Base-by-base conservation (phyloP, 768 basidiomycete genomes). In the Tylopilus plumbeoviolaceoides region DNA sequence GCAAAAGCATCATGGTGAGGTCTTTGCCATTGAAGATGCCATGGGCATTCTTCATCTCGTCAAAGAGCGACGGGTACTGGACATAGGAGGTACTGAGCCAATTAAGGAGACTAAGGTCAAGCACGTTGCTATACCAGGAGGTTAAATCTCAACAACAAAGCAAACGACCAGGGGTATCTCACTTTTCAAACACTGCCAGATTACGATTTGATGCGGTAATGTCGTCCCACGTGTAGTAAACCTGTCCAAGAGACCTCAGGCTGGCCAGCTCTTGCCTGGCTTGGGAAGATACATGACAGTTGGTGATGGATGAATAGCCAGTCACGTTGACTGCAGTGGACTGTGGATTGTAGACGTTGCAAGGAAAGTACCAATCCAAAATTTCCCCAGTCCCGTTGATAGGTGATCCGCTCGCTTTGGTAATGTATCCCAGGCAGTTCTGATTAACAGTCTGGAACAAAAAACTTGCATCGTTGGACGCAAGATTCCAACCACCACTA, bases 291-390 rank as follows among this genome's bases (percentile, higher is more conserved):
- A 79, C 72, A 68, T 99, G 97, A 58, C 97, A 99, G 51, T 79
- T 84, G 17, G 80, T 83, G 30, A 71, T 69, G 7, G 68, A 59
- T 30, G 81, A 82, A 61, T 93, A 93, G 31, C 75, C 79, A 1
- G 89, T 89, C 25, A 78, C 56, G 67, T 98, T 95, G 4, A 56
- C 73, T 72, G 11, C 67, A 82, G 6, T 85, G 83, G 58, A 76
- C 77, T 95, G 94, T n/a, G 68, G 69, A 59, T 83, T 79, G 73
- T 78, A 87, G 42, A 95, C 72, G 64, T 99, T 98, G 77, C 97
- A 99, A 1, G 97, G 97, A 72, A 98, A 97, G 69, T 98, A 98
- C 95, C 95, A 98, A 56, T 91, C 89, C 62, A 93, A 70, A 44
- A 74, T 65, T 46, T 74, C 71, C 30, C 83, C 82, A 7, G 66